Conservation (phyloP, 2,329 filamentous ascomycete genomes). For the Neofusicoccum sp. region DNA sequence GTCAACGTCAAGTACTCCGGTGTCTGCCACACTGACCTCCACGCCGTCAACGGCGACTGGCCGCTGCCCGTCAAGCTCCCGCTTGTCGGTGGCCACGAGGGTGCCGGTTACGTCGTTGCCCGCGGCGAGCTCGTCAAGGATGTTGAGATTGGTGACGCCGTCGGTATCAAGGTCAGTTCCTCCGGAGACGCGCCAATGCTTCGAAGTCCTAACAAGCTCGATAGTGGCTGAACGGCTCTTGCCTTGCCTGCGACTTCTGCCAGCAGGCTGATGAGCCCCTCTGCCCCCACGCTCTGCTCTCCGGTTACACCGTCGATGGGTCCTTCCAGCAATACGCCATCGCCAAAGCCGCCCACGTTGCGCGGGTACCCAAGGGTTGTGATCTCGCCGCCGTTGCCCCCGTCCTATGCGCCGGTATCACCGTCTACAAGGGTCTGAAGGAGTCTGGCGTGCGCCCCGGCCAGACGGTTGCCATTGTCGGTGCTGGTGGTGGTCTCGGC, state of each 20-base stretch:
- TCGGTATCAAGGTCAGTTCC: constrained; percentile 64
- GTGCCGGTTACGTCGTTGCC: constrained; percentile 80
- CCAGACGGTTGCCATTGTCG: constrained; percentile 78
- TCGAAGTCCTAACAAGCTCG: constrained; percentile 18
- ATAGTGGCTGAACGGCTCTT: constrained; percentile 83
- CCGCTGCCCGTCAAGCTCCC: constrained; percentile 79
- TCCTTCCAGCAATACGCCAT: constrained; percentile 91
- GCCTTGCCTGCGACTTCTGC: constrained; percentile 81
- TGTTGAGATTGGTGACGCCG: constrained; percentile 78
- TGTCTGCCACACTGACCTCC: constrained; percentile 85
- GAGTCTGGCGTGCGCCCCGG: constrained; percentile 73
- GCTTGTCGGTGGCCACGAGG: constrained; percentile 75
- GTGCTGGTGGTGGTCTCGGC: constrained; percentile 80
- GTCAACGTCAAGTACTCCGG: constrained; percentile 88
- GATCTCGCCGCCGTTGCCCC: constrained; percentile 75
- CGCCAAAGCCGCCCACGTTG: constrained; percentile 81
- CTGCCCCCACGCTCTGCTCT: constrained; percentile 71
- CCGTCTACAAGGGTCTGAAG: constrained; percentile 89
- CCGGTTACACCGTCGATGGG: constrained; percentile 90
- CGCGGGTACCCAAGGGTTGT: constrained; percentile 74
- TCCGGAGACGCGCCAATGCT: constrained; percentile 7
- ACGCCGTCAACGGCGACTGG: constrained; percentile 87
- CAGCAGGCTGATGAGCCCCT: constrained; percentile 73
- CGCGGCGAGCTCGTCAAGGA: constrained; percentile 74
- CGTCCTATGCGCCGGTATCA: constrained; percentile 80